Percentiles rank a stretch among this genome's conserved stretches.
phyloP scores from a whole-genome alignment of 495 filamentous ascomycete species.

The Talaromyces thailandensis region DNA sequence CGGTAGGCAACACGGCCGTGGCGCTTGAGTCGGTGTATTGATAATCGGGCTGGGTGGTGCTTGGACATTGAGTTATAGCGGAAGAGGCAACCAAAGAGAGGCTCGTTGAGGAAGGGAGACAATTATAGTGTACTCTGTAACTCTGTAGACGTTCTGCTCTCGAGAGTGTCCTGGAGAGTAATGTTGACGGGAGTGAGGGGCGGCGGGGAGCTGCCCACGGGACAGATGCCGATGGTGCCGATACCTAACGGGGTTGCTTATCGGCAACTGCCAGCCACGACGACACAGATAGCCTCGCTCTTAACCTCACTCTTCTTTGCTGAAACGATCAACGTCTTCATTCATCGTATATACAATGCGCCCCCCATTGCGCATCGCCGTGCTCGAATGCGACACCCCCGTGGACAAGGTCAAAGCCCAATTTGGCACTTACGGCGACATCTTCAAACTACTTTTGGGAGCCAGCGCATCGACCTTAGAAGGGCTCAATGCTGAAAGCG shows the following conservation, averaged over 20 bases:
- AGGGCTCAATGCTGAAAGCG: constrained; percentile 25
- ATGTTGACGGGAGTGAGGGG: too few relatives aligned
- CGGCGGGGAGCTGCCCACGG: not conserved
- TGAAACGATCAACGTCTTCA: too few relatives aligned
- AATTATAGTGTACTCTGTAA: too few relatives aligned
- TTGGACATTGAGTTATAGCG: not conserved
- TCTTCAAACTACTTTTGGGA: constrained; percentile 58
- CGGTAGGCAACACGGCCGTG: not conserved
- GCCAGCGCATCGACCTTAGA: constrained; percentile 35
- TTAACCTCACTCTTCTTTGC: too few relatives aligned
- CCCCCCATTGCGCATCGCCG: constrained; percentile 64
- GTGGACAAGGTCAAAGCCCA: constrained; percentile 43
- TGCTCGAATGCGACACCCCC: constrained; percentile 77
- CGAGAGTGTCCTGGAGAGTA: too few relatives aligned
- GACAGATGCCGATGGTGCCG: not conserved
- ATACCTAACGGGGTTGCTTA: not conserved
- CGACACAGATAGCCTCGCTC: too few relatives aligned
- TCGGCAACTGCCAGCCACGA: not conserved
- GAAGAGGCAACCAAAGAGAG: not conserved
- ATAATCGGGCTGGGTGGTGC: not conserved
- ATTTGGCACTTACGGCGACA: constrained; percentile 63
- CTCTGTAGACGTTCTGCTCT: too few relatives aligned
- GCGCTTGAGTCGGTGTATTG: not conserved
- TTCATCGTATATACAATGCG: constrained; percentile 16
- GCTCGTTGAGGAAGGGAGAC: not conserved